Conservation (phyloP, 257 asterid species). For the Cordia subcordata region DNA sequence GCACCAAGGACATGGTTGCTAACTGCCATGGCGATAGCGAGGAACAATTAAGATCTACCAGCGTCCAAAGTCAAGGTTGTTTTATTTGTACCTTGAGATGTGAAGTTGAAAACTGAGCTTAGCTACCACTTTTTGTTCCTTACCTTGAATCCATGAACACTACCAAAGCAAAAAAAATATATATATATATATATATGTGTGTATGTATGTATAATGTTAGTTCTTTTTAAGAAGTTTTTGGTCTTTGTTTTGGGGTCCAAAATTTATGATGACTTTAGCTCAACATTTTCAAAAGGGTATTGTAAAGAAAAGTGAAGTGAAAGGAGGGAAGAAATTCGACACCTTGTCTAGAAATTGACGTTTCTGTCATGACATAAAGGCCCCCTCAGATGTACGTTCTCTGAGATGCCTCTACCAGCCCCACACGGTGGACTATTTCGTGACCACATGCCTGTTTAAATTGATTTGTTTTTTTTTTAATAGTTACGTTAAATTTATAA, state of each 20-base stretch:
- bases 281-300: constrained; percentile 33
- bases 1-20: constrained; percentile 71
- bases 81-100: background rate
- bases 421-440: too few species aligned
- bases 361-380: too few species aligned
- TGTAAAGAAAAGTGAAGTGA: constrained; percentile 37
- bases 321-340: constrained; percentile 35
- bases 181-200: too few species aligned
- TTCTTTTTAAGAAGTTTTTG: constrained; percentile 6
- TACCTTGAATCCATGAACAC: constrained; percentile 22
- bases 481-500: too few species aligned
- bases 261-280: constrained; percentile 22
- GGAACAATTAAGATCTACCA: background rate
- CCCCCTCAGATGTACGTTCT: background rate
- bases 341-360: too few species aligned
- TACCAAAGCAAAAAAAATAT: constrained; percentile 14
- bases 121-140: constrained; percentile 13
- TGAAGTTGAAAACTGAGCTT: background rate
- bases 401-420: background rate
- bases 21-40: constrained; percentile 60
- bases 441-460: too few species aligned
- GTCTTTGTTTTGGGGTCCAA: constrained; percentile 16
- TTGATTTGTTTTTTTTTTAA: too few species aligned
- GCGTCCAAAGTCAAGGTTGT: background rate
- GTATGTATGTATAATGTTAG: too few species aligned